These are phyloP conservation scores for Fusarium virguliforme DNA, from an alignment of 2,329 filamentous ascomycete species.

Conservation along the genomic window DNA sequence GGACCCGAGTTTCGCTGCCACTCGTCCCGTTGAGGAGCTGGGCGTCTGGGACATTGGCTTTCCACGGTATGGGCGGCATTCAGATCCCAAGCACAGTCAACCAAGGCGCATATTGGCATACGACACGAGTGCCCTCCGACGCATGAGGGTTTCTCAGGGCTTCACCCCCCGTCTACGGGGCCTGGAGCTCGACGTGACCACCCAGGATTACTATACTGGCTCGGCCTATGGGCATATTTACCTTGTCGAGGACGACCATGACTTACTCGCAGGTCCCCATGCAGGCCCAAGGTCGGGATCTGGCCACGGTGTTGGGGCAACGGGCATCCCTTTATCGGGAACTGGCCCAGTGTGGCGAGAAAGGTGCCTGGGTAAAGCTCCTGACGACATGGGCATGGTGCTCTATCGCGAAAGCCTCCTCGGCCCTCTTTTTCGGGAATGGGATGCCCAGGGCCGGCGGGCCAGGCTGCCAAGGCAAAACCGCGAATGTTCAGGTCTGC, in stretches of 20 bases:
- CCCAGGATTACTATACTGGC: constrained; percentile 54
- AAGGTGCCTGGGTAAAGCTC: constrained; percentile 60
- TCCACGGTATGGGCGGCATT: constrained; percentile 35
- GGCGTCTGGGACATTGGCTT: constrained; percentile 73
- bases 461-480: no score
- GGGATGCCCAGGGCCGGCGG: no score
- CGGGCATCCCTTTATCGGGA: constrained; percentile 68
- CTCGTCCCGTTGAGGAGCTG: constrained; percentile 71
- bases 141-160: constrained; percentile 69
- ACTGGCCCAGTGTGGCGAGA: constrained; percentile 67
- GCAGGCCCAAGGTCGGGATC: constrained; percentile 59
- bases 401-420: background rate
- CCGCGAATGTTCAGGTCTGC: background rate
- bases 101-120: constrained; percentile 51
- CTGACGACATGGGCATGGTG: background rate
- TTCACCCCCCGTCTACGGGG: constrained; percentile 65
- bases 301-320: constrained; percentile 64
- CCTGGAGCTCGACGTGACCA: constrained; percentile 65
- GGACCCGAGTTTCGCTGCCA: constrained; percentile 69
- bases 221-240: constrained; percentile 62
- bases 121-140: constrained; percentile 66
- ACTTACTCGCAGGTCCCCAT: constrained; percentile 65
- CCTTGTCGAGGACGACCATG: constrained; percentile 70
- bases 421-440: no score
- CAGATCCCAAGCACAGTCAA: background rate